Evolutionary conservation across 129 eudicot genomes (phyloP).

Genomic region (Smallanthus sonchifolius): DNA sequence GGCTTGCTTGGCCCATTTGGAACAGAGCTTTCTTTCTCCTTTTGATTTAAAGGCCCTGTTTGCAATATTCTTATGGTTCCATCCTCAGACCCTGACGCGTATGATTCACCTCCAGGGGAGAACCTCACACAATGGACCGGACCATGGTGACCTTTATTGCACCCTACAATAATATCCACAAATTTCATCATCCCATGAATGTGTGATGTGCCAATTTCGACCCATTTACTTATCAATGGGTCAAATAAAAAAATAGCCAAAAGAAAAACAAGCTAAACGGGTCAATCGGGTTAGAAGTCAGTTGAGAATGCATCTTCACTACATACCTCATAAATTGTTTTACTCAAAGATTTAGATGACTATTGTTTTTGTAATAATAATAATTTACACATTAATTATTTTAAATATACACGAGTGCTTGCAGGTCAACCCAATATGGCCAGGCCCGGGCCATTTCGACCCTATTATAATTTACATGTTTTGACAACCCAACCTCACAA

Average conservation of each 20-base stretch:
- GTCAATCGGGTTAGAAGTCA: background rate
- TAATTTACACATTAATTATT: background rate
- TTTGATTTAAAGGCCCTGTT: slow-evolving; percentile 39
- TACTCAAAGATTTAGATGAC: background rate
- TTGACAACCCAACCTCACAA: background rate
- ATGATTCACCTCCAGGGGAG: slow-evolving; percentile 75
- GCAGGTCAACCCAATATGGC: background rate
- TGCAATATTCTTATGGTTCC: slow-evolving; percentile 88
- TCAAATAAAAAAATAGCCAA: background rate
- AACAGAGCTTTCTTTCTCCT: slow-evolving; percentile 30
- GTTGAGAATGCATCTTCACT: background rate
- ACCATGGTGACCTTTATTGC: slow-evolving; percentile 91
- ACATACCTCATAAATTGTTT: background rate
- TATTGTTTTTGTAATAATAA: background rate
- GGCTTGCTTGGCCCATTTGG: slow-evolving; percentile 39
- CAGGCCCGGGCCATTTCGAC: background rate
- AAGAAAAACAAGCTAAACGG: background rate
- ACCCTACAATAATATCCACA: slow-evolving; percentile 37
- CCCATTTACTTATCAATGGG: background rate
- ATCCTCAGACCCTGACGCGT: slow-evolving; percentile 81
- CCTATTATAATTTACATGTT: background rate
- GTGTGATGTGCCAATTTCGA: background rate
- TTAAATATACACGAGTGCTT: background rate
- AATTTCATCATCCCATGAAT: background rate
- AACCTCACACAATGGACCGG: slow-evolving; percentile 79